Conservation (phyloP, 345 rosid genomes). For the Salix koriyanagi region DNA sequence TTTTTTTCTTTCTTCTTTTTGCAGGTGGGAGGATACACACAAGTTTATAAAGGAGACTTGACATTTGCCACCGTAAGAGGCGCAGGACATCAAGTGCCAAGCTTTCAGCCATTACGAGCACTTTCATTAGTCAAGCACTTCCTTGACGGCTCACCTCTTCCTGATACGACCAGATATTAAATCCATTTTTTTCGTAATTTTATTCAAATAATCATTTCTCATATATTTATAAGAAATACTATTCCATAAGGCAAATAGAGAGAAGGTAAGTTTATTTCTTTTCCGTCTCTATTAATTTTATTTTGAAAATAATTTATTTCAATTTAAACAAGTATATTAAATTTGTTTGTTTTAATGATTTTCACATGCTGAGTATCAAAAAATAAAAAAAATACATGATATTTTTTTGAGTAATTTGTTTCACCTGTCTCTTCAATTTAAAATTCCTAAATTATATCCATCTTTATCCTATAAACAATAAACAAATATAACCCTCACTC, state of each 20-base stretch:
- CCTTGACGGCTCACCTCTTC: constrained; percentile 59
- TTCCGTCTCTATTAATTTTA: too few relatives aligned
- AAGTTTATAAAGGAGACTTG: constrained; percentile 61
- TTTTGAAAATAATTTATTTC: background rate
- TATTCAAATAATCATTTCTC: background rate
- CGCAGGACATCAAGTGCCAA: constrained; percentile 92
- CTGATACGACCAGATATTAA: constrained; percentile 38
- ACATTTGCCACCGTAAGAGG: constrained; percentile 79
- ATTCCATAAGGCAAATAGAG: background rate
- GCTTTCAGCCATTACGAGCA: constrained; percentile 73
- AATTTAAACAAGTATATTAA: too few relatives aligned
- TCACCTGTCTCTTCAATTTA: too few relatives aligned
- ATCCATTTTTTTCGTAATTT: background rate
- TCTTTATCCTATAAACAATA: too few relatives aligned
- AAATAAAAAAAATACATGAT: too few relatives aligned
- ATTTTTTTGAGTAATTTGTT: too few relatives aligned
- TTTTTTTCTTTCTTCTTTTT: too few relatives aligned
- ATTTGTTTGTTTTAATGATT: too few relatives aligned
- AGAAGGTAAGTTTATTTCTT: background rate
- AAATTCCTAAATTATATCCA: too few relatives aligned
- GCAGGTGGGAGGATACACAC: constrained; percentile 76
- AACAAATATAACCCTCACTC: too few relatives aligned
- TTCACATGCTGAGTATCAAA: too few relatives aligned
- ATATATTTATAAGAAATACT: background rate
- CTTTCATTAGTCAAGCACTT: constrained; percentile 69